Conservation (phyloP, 2,329 filamentous ascomycete species). For the Ascocoryne sarcoides region DNA sequence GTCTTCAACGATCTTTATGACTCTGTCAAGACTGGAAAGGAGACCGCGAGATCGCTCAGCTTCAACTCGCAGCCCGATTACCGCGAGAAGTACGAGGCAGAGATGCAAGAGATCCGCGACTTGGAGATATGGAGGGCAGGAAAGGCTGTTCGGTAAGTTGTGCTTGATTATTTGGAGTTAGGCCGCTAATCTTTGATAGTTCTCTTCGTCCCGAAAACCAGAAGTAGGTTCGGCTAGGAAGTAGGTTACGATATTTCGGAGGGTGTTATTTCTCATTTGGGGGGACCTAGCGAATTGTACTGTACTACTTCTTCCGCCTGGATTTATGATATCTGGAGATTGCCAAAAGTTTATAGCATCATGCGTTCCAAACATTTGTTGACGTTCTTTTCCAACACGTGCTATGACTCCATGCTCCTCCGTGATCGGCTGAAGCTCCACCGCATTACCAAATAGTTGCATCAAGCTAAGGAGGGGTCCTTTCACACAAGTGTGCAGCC, state of each 20-base stretch:
- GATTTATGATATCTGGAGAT: conserved; percentile 26
- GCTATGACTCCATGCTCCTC: conserved; percentile 6
- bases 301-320: conserved; percentile 23
- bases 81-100: conserved; percentile 92
- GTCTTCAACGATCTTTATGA: conserved; percentile 98
- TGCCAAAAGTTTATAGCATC: conserved; percentile 23
- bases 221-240: conserved; percentile 45
- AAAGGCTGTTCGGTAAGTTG: conserved; percentile 81
- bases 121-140: conserved; percentile 99
- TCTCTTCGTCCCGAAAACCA: conserved; percentile 81
- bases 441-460: too few species aligned
- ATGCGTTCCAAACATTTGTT: too few species aligned
- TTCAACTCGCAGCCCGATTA: conserved; percentile 97
- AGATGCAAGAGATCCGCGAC: conserved; percentile 97
- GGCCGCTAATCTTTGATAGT: conserved; percentile 35
- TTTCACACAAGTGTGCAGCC: too few species aligned
- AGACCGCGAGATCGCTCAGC: conserved; percentile 93
- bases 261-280: conserved; percentile 16
- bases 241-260: too few species aligned
- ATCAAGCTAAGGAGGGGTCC: too few species aligned
- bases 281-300: conserved; percentile 28
- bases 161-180: too few species aligned
- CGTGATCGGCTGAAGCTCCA: conserved; percentile 16
- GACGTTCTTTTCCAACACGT: conserved; percentile 6
- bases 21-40: conserved; percentile 79